These are phyloP conservation scores for Clarireedia paspali DNA, from an alignment of 2,329 filamentous ascomycete genomes.

Conservation along the genomic window DNA sequence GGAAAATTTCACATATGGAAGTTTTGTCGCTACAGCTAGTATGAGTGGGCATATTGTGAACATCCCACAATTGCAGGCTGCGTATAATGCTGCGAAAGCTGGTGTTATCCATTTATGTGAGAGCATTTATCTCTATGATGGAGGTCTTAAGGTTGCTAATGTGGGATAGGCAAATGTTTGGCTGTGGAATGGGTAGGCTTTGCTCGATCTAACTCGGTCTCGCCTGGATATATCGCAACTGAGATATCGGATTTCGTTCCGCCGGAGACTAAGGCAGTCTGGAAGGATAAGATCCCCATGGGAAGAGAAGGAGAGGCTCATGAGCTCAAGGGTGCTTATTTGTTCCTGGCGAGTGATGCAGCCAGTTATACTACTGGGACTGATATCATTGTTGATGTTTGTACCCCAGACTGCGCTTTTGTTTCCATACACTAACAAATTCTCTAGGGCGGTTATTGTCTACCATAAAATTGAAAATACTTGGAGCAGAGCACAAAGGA, in stretches of 20 bases:
- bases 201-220: constrained; percentile 64
- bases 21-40: constrained; percentile 70
- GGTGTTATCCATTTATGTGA: constrained; percentile 51
- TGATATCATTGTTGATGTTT: constrained; percentile 63
- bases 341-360: constrained; percentile 76
- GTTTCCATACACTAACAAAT: neutral
- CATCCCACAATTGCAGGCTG: constrained; percentile 65
- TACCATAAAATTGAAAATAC: neutral
- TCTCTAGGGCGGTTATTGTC: constrained; percentile 1
- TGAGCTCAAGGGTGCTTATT: constrained; percentile 76
- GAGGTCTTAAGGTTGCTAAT: neutral
- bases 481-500: too few species aligned
- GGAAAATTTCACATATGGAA: constrained; percentile 53
- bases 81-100: constrained; percentile 68
- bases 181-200: constrained; percentile 73
- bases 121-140: constrained; percentile 23
- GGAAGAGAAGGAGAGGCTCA: constrained; percentile 63
- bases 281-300: constrained; percentile 76
- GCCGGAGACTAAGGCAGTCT: constrained; percentile 60
- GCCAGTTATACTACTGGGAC: constrained; percentile 73
- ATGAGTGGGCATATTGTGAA: constrained; percentile 77
- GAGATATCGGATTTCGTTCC: constrained; percentile 62
- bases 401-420: neutral
- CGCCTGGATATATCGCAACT: constrained; percentile 68
- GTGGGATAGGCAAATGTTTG: constrained; percentile 52